A percentile compares a stretch with the other conserved stretches of the same genome.
phyloP scores from a whole-genome alignment of 768 basidiomycete species.

The Boletus vinaceobasis region DNA sequence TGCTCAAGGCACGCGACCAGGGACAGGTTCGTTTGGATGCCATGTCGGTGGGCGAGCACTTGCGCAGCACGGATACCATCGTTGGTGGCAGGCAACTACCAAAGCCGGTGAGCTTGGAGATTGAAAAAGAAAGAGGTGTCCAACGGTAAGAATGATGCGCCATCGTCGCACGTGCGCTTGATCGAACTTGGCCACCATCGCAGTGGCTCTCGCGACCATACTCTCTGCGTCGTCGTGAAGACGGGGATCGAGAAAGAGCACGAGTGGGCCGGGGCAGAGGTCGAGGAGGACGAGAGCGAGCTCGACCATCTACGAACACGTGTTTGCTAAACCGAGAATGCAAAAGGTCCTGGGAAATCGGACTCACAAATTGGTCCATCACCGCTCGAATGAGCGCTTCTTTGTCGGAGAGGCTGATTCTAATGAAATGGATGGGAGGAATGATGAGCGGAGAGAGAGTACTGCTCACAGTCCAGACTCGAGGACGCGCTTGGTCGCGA shows the following conservation, averaged over 20 bases:
- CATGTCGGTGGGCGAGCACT: slow-evolving; percentile 34
- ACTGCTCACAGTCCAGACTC: slow-evolving; percentile 24
- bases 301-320: slow-evolving; percentile 45
- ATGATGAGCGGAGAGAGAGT: too few relatives aligned
- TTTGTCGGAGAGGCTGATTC: slow-evolving; percentile 13
- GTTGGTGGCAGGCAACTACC: slow-evolving; percentile 57
- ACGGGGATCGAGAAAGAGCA: slow-evolving; percentile 51
- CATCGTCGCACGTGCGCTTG: slow-evolving; percentile 36
- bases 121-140: not conserved
- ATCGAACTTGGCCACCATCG: slow-evolving; percentile 41
- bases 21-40: slow-evolving; percentile 50
- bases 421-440: not conserved
- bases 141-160: slow-evolving; percentile 50
- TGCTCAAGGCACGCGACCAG: slow-evolving; percentile 54
- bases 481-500: slow-evolving; percentile 29
- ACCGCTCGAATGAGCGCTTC: slow-evolving; percentile 18
- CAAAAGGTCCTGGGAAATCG: not conserved
- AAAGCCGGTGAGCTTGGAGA: not conserved
- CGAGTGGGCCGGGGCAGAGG: slow-evolving; percentile 44
- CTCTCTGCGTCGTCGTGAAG: slow-evolving; percentile 32
- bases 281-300: slow-evolving; percentile 44
- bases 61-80: slow-evolving; percentile 48
- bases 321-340: not conserved
- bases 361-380: slow-evolving; percentile 33
- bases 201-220: slow-evolving; percentile 43